Conservation (phyloP, 2,329 filamentous ascomycete genomes). For the Atkinsonella hypoxylon region DNA sequence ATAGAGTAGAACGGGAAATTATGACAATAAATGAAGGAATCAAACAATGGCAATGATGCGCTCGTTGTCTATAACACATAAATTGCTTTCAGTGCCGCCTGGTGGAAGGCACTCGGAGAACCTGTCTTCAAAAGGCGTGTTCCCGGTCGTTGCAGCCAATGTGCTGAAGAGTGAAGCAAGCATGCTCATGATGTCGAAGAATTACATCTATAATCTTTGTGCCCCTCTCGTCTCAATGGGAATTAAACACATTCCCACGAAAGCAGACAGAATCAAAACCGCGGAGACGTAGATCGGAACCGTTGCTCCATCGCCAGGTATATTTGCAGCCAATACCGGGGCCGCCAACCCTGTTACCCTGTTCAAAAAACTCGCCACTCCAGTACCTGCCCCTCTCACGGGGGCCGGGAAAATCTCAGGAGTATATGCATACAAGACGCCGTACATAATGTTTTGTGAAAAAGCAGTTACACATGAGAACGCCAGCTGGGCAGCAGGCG, state of each 20-base stretch:
- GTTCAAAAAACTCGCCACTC: constrained; percentile 61
- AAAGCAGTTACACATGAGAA: constrained; percentile 60
- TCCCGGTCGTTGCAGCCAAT: too few species aligned
- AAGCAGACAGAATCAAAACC: constrained; percentile 44
- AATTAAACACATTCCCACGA: constrained; percentile 46
- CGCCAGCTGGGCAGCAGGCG: constrained; percentile 45
- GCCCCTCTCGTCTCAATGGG: constrained; percentile 52
- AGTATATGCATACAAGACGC: constrained; percentile 64
- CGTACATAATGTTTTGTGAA: constrained; percentile 67
- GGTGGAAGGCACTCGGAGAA: too few species aligned
- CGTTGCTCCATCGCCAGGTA: constrained; percentile 45
- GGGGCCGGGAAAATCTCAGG: constrained; percentile 67
- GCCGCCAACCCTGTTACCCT: constrained; percentile 55
- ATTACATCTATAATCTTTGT: constrained; percentile 35
- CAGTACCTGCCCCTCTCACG: constrained; percentile 58
- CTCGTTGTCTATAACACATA: too few species aligned
- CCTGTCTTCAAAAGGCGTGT: too few species aligned
- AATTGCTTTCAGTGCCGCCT: too few species aligned
- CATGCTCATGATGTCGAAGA: background rate
- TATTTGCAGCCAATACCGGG: constrained; percentile 52
- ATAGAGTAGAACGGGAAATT: too few species aligned
- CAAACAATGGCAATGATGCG: too few species aligned
- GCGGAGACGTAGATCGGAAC: constrained; percentile 47
- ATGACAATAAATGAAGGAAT: too few species aligned
- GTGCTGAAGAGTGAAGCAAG: too few species aligned